Evolutionary conservation across 108 stramenopile species (phyloP), one percentile per base, ranked within the genome.

Genomic region (Skeletonema tropicum): DNA sequence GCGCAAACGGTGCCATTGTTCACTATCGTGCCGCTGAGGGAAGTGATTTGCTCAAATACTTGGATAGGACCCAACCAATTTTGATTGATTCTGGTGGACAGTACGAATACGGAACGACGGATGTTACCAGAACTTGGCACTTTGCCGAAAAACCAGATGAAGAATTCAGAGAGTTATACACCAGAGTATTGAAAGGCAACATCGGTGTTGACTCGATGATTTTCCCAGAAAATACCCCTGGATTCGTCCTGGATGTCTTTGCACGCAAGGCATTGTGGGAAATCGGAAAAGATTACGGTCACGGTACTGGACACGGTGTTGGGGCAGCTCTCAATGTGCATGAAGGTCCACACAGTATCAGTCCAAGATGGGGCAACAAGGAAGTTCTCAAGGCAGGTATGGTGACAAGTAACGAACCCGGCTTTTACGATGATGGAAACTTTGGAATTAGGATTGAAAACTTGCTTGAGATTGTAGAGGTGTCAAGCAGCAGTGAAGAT

Each of bases 241-340:
- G 95, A 21, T 93, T 94, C 76, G 92, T 95, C 17, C 85, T 99
- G 57, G 99, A 99, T 83, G 94, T 88, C n/a, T 82, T 97, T 68
- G 98, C 99, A 12, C 89, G 99, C 17, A 82, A 87, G 57, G 61
- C 87, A 14, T 74, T 99, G 33, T 99, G 98, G 98, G 86, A 87
- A 33, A 76, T 61, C 6, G 96, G 97, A 21, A 87, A 87, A n/a
- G 96, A 99, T 77, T 99, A 98, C 77, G 89, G 86, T 30, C 99
- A 99, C 80, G 99, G 99, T 7, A 98, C 98, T 15, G 98, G 97
- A 0, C 97, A 98, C 76, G 99, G 99, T 25, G 98, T 99, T 31
- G 99, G 99, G 8, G 95, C 97, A 6, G 92, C 84, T 26, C 83
- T 99, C 58, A 98, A 98, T 69, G 99, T 99, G 2, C 99, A 99